A percentile compares a stretch with the other conserved stretches of the same genome.
These are phyloP conservation scores for Phytophthora ramorum DNA, from an alignment of 352 stramenopile species.

Conservation along the genomic window DNA sequence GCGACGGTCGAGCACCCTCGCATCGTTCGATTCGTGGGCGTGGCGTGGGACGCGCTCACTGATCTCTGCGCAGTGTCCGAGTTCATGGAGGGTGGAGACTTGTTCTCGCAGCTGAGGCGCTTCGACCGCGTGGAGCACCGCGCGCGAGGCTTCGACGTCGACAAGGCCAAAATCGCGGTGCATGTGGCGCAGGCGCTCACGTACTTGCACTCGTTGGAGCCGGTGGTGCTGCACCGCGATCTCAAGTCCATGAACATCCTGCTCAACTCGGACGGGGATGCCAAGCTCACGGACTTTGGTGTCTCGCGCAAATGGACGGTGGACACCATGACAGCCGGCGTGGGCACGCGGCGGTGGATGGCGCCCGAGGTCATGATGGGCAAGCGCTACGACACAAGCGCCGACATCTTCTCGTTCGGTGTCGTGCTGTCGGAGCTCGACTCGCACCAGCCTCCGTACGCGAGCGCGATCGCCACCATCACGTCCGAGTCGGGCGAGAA, in stretches of 20 bases:
- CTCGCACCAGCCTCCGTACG: conserved; percentile 42
- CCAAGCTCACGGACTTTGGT: conserved; percentile 71
- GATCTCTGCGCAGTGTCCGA: conserved; percentile 62
- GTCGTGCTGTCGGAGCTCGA: conserved; percentile 50
- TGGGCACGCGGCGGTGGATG: conserved; percentile 55
- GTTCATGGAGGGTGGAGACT: conserved; percentile 57
- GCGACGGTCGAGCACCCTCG: conserved; percentile 57
- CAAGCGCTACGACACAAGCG: conserved; percentile 51
- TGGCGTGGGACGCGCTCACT: conserved; percentile 57
- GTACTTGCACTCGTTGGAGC: conserved; percentile 62
- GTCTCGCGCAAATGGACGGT: conserved; percentile 43
- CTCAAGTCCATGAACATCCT: conserved; percentile 74
- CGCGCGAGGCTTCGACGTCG: conserved; percentile 38
- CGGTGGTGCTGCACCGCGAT: conserved; percentile 53
- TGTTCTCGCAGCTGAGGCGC: conserved; percentile 43
- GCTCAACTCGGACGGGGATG: conserved; percentile 31
- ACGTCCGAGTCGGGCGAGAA: conserved; percentile 34
- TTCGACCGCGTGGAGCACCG: conserved; percentile 43
- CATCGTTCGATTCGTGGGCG: conserved; percentile 68
- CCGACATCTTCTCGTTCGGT: conserved; percentile 57
- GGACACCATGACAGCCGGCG: conserved; percentile 56
- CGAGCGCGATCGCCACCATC: conserved; percentile 31
- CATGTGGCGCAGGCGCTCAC: conserved; percentile 51
- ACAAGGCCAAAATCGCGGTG: conserved; percentile 52
- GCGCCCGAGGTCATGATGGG: conserved; percentile 61